Evolutionary conservation across 306 rosid genomes (phyloP).

Genomic region (Corylus americana): DNA sequence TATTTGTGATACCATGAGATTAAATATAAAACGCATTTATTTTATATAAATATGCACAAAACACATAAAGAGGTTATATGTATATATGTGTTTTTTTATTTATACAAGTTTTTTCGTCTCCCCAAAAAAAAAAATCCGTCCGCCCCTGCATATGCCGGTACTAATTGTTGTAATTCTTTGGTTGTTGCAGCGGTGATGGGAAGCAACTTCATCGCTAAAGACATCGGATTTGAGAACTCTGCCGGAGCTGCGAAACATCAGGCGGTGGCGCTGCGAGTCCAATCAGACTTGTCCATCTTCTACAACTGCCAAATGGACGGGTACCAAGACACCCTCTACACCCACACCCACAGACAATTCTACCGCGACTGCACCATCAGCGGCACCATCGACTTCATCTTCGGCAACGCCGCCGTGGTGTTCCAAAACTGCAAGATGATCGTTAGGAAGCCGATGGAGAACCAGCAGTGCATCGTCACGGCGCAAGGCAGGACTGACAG

Average conservation of each 20-base stretch:
- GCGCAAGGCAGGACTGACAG: constrained; percentile 56
- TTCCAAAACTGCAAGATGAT: constrained; percentile 62
- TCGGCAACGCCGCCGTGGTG: constrained; percentile 43
- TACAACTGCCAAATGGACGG: constrained; percentile 55
- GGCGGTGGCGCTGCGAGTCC: constrained; percentile 52
- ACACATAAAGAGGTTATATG: too few species aligned
- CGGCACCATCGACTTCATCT: constrained; percentile 59
- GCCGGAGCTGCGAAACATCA: constrained; percentile 54
- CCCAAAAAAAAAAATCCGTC: too few species aligned
- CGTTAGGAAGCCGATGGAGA: constrained; percentile 38
- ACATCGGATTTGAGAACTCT: constrained; percentile 59
- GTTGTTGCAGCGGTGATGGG: constrained; percentile 52
- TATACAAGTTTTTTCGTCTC: too few species aligned
- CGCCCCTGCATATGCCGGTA: too few species aligned
- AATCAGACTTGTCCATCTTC: constrained; percentile 49
- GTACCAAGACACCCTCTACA: constrained; percentile 57
- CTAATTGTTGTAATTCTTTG: not conserved
- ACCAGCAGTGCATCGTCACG: constrained; percentile 52
- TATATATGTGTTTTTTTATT: too few species aligned
- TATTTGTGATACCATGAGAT: too few species aligned
- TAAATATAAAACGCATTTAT: too few species aligned
- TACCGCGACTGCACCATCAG: constrained; percentile 50
- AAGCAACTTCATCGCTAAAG: constrained; percentile 57
- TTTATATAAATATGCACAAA: too few species aligned
- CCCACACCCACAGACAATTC: constrained; percentile 57